Evolutionary conservation across 495 filamentous ascomycete genomes (phyloP), one percentile per base, ranked within the genome.

Genomic region (Parachaetomium inaequale): DNA sequence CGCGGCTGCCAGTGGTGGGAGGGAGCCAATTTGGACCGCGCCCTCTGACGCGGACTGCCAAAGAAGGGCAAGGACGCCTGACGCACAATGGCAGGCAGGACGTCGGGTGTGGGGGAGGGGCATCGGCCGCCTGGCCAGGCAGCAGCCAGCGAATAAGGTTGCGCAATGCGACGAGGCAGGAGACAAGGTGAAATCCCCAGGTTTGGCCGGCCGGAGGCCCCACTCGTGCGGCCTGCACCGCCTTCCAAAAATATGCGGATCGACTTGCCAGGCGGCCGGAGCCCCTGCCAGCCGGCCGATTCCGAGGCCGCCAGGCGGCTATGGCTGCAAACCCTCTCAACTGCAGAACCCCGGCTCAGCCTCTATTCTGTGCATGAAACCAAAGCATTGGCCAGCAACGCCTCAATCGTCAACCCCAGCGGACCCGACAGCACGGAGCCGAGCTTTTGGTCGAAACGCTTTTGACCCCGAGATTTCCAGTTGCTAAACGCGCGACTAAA

Each of bases 241-340:
- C 61, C 61, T 52, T 53, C 55, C 47, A 47, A 53, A 47, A 46
- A 32, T 43, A 26, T 49, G 28, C 12, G 7, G 43, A 17, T 7
- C 17, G 54, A n/a, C 29, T 17, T 32, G 23, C 40, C 40, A 32
- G 42, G 32, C 25, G 6, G 17, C n/a, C 14, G 52, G 26, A 23
- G 23, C 12, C 53, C 26, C 36, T 40, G 59, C 42, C 47, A 23
- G 38, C 63, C 53, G 62, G 66, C 66, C 56, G 42, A 12, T 36
- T 12, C 25, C 52, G 64, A 69, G 67, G 64, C 67, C 61, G 64
- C 66, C 62, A 52, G 56, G 66, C 66, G 68, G 68, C 63, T 68
- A 66, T 62, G 61, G 59, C 34, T 45, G 42, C 61, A 61, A 49
- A 25, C 23, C 45, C 23, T 14, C 45, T 19, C 40, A 43, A 26